Conservation (phyloP, 768 basidiomycete species). For the Amanita rimosa region DNA sequence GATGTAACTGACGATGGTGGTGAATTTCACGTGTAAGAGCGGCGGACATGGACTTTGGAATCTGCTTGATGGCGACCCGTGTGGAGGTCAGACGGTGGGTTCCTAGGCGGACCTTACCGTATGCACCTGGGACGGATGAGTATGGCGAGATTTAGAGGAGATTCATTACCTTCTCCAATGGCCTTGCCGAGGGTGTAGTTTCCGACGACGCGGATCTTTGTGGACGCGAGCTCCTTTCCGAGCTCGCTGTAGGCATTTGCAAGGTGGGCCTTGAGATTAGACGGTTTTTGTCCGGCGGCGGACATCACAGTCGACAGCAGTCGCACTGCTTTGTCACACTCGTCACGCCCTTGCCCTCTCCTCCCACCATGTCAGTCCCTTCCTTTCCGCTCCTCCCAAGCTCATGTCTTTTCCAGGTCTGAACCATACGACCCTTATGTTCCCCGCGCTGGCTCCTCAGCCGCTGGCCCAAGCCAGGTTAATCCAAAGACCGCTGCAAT, state of each 20-base stretch:
- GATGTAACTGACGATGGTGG: conserved; percentile 94
- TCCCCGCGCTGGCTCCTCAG: conserved; percentile 68
- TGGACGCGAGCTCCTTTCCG: conserved; percentile 88
- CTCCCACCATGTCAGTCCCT: conserved; percentile 9
- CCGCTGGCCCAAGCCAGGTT: conserved; percentile 37
- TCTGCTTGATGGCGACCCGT: conserved; percentile 95
- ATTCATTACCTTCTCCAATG: conserved; percentile 77
- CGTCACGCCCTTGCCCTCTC: background rate
- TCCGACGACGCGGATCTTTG: conserved; percentile 83
- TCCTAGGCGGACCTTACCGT: conserved; percentile 91
- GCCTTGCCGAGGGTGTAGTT: conserved; percentile 91
- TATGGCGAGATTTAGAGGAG: background rate
- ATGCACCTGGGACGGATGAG: conserved; percentile 52
- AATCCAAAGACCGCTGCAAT: conserved; percentile 89
- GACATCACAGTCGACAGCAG: conserved; percentile 24
- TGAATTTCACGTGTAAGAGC: conserved; percentile 95
- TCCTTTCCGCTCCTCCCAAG: background rate
- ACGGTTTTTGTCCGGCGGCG: conserved; percentile 44
- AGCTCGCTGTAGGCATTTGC: conserved; percentile 95
- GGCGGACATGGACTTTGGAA: conserved; percentile 87
- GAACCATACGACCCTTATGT: conserved; percentile 99
- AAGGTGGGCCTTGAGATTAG: conserved; percentile 80
- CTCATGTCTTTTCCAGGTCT: conserved; percentile 45
- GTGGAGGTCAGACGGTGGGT: conserved; percentile 87
- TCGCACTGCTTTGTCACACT: background rate